Evolutionary conservation across 164 flowering plant species (phyloP), one percentile per base, ranked within the genome.

Genomic region (Tetrastigma voinierianum): DNA sequence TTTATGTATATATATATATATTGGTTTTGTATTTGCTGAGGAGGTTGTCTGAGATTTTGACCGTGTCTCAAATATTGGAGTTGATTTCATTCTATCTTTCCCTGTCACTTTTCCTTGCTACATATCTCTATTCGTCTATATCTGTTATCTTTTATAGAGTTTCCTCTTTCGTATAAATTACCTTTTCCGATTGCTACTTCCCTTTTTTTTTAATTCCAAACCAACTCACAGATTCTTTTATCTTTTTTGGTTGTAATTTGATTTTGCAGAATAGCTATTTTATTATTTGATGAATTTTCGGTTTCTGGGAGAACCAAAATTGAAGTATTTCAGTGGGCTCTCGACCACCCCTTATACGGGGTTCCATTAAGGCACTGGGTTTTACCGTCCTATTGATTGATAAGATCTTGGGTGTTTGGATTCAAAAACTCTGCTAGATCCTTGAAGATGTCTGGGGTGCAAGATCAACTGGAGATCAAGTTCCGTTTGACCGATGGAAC

Each of bases 401-500:
- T 32, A 32, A 65, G 64, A 60, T 73, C 57, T 62, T 72, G 71
- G 76, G 60, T 55, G 17, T 57, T 70, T 21, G 64, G 70, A 43
- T 65, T 57, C 40, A n/a, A 16, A 46, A 62, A 67, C 44, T 21
- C 54, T 66, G 43, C 44, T 20, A 44, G 56, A 46, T 72, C 44
- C 24, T 54, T 57, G 62, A 70, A 69, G 64, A 90, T 91, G 97
- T 76, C 94, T 68, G 85, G 74, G 47, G 81, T 65, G 40, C 88
- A 84, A 80, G 93, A 90, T 77, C 90, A 87, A 65, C 64, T 90
- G 49, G 96, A 90, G 79, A 86, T 91, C 78, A 91, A 80, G 81
- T 91, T 91, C 20, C 77, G 96, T 51, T 76, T 91, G 73, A 78
- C 69, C 1, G 96, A 91, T 71, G 97, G 97, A 15, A 80, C 94